Evolutionary conservation across 83 land plant species (phyloP).

Genomic region (Isoetes engelmannii): DNA sequence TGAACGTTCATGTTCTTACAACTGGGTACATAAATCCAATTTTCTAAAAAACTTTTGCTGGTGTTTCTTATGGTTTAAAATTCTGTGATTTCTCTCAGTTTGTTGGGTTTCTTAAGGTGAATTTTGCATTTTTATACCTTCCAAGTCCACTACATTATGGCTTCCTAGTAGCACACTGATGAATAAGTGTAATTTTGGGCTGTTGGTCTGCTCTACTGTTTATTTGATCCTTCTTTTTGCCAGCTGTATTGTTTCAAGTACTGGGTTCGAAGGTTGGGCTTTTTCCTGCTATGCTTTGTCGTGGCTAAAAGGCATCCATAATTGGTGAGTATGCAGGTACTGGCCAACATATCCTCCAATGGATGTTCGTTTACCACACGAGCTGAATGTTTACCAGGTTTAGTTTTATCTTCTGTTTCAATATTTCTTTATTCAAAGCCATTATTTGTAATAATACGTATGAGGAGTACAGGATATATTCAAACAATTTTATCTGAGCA

Average conservation of each 20-base stretch:
- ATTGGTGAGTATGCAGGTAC: constrained; percentile 48
- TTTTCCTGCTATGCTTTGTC: neutral
- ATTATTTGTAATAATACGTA: neutral
- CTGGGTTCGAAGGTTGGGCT: too few species aligned
- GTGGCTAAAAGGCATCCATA: neutral
- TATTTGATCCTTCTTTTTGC: neutral
- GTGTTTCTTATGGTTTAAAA: too few species aligned
- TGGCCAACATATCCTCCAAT: constrained; percentile 99
- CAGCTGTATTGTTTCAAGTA: neutral
- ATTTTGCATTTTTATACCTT: neutral
- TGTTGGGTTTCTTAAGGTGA: neutral
- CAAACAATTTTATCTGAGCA: constrained; percentile 96
- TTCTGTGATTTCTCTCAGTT: neutral
- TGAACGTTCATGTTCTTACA: constrained; percentile 98
- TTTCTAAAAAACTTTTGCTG: neutral
- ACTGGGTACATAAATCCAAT: constrained; percentile 66
- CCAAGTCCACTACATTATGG: neutral
- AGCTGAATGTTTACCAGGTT: constrained; percentile 96
- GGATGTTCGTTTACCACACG: constrained; percentile 96
- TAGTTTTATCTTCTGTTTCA: neutral
- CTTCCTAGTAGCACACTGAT: too few species aligned
- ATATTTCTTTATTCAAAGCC: neutral
- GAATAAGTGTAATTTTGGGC: too few species aligned
- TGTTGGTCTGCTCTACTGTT: too few species aligned
- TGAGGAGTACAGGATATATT: constrained; percentile 70